A percentile compares a stretch with the other conserved stretches of the same genome.
Conservation (phyloP, 306 rosid genomes). For the Purshia tridentata region DNA sequence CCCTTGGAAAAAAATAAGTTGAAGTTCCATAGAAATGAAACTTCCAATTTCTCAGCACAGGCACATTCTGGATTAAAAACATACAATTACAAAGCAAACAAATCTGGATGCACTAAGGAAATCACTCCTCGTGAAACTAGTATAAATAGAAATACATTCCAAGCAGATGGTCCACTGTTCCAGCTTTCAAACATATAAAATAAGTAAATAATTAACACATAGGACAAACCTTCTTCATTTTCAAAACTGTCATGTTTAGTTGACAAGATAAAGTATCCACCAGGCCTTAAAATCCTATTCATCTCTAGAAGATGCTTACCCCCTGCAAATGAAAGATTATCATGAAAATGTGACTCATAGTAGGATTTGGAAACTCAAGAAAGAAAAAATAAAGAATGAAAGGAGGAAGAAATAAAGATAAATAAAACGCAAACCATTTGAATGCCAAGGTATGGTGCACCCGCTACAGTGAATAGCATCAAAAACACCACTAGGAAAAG, state of each 20-base stretch:
- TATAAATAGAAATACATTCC: not conserved
- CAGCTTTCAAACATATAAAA: not conserved
- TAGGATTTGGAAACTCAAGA: not conserved
- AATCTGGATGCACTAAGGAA: not conserved
- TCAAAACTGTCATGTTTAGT: constrained; percentile 75
- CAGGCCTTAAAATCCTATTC: constrained; percentile 80
- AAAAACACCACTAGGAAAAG: constrained; percentile 84
- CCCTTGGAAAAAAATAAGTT: not conserved
- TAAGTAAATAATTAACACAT: not conserved
- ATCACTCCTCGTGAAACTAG: not conserved
- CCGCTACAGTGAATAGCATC: constrained; percentile 85
- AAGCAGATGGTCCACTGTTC: not conserved
- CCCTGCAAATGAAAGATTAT: constrained; percentile 42
- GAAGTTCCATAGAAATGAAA: not conserved
- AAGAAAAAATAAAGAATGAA: not conserved
- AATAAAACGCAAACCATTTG: constrained; percentile 52
- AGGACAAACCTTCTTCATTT: constrained; percentile 81
- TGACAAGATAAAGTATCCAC: constrained; percentile 88
- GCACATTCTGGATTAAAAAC: not conserved
- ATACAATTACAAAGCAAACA: not conserved
- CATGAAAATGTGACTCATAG: constrained; percentile 10
- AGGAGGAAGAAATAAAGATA: not conserved
- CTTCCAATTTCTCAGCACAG: not conserved
- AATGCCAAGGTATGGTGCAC: constrained; percentile 80
- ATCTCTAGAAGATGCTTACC: constrained; percentile 90